Percentiles rank a stretch among this genome's conserved stretches.
Evolutionary conservation across 768 basidiomycete species (phyloP).

Genomic region (Trichaptum fuscoviolaceum): DNA sequence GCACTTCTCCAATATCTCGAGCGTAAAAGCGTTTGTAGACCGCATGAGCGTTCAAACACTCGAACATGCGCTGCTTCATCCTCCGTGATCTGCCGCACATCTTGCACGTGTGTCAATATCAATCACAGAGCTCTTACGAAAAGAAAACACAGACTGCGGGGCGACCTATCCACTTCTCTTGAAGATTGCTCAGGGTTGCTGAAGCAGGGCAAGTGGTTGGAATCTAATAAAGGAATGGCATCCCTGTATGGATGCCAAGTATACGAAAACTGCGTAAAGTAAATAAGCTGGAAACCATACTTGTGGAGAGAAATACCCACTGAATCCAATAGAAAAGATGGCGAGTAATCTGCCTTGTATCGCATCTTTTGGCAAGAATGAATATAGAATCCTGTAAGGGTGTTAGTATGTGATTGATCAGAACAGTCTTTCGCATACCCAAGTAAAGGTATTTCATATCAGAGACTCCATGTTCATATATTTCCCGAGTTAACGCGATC

Average conservation of each 20-base stretch:
- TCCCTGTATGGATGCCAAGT: constrained; percentile 65
- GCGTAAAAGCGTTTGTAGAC: background rate
- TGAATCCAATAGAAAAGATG: constrained; percentile 85
- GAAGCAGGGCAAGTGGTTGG: constrained; percentile 65
- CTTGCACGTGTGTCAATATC: background rate
- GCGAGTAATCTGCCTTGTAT: constrained; percentile 91
- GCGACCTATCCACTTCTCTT: constrained; percentile 24
- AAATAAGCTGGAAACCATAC: background rate
- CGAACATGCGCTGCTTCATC: background rate
- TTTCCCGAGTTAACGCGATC: constrained; percentile 66
- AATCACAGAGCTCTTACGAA: background rate
- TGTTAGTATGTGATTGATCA: background rate
- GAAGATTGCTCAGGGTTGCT: constrained; percentile 56
- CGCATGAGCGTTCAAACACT: background rate
- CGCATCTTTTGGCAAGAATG: constrained; percentile 91
- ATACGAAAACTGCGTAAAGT: constrained; percentile 36
- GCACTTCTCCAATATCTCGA: background rate
- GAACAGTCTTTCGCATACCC: constrained; percentile 47
- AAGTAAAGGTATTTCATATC: constrained; percentile 75
- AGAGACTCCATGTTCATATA: constrained; percentile 60
- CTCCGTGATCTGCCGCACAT: background rate
- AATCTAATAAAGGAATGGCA: constrained; percentile 59
- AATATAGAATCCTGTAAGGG: constrained; percentile 77
- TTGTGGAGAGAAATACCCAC: constrained; percentile 33
- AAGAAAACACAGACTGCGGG: constrained; percentile 18